Evolutionary conservation across 768 basidiomycete genomes (phyloP), one percentile per base, ranked within the genome.

Genomic region (Lentinus tigrinus): DNA sequence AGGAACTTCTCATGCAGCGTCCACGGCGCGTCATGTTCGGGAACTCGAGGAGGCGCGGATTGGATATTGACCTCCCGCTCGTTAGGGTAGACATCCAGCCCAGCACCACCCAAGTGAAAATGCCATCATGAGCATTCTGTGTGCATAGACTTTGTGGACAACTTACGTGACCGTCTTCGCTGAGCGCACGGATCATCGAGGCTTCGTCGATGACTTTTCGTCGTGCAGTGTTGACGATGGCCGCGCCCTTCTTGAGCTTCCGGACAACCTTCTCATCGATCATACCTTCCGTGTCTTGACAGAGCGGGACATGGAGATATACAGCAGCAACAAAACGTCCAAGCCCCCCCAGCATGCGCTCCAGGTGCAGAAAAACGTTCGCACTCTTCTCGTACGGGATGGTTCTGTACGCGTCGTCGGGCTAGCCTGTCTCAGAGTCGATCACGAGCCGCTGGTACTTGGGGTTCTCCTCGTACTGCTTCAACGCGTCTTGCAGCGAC

Each of bases 311-410:
- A 70, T 94, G 90, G n/a, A 83, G 52, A 91, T 82, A 67, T 95
- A 95, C 0, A 91, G 92, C 19, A 93, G 73, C 76, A 96, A 93
- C 17, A 84, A n/a, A n/a, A n/a, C 81, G 47, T 95, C 85, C 53
- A 93, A 74, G 3, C 92, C 92, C n/a, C n/a, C 92, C 92, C 0
- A 95, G 75, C 6, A 79, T 85, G 34, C 81, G 76, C 70, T 94
- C 89, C 21, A 98, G 79, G 69, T 91, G 81, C 17, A 95, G 81
- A 14, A 98, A 75, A 65, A 98, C 85, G 69, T 94, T 96, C 6
- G 91, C 81, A 23, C 95, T 95, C 73, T 95, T 91, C 70, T 91
- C 89, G 64, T 96, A 96, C 1, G 95, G 89, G 43, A 97, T 78
- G 50, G 77, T 69, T 58, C 77, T 79, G 71, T 88, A 93, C 6